A percentile compares a stretch with the other conserved stretches of the same genome.
These are phyloP conservation scores for Starmerella tilneyi DNA, from an alignment of 805 yeast genomes.

Conservation along the genomic window DNA sequence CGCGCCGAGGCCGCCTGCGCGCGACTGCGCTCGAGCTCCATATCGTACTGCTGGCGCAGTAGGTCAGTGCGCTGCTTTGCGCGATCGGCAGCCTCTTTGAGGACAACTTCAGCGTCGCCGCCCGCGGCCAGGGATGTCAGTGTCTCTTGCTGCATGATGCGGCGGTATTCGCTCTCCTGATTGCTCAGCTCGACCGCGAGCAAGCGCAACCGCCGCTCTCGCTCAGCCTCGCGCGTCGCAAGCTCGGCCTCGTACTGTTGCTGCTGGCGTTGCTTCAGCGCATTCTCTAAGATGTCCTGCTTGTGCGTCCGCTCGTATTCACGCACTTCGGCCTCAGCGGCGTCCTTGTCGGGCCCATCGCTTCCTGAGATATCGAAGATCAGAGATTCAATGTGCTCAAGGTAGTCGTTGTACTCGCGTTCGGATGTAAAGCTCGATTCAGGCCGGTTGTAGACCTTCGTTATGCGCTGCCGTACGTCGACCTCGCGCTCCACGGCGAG, in stretches of 20 bases:
- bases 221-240: conserved; percentile 62
- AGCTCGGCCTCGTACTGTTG: conserved; percentile 49
- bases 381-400: conserved; percentile 74
- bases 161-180: conserved; percentile 37
- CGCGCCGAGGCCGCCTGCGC: conserved; percentile 24
- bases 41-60: conserved; percentile 50
- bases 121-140: conserved; percentile 43
- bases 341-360: conserved; percentile 59
- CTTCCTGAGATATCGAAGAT: conserved; percentile 66
- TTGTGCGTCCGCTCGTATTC: conserved; percentile 58
- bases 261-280: conserved; percentile 62
- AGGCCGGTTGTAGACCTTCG: conserved; percentile 67
- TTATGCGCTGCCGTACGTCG: conserved; percentile 73
- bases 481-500: conserved; percentile 82
- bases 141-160: conserved; percentile 45
- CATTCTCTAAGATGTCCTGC: conserved; percentile 64
- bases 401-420: conserved; percentile 58
- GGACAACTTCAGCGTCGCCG: conserved; percentile 39
- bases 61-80: conserved; percentile 55
- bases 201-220: conserved; percentile 39
- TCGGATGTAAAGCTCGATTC: conserved; percentile 57
- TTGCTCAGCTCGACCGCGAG: conserved; percentile 57
- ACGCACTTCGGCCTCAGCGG: conserved; percentile 45
- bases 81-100: conserved; percentile 43
- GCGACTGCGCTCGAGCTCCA: conserved; percentile 30